Evolutionary conservation across 176 grass and related monocot genomes (phyloP), one percentile per base, ranked within the genome.

Genomic region (Raddia distichophylla): DNA sequence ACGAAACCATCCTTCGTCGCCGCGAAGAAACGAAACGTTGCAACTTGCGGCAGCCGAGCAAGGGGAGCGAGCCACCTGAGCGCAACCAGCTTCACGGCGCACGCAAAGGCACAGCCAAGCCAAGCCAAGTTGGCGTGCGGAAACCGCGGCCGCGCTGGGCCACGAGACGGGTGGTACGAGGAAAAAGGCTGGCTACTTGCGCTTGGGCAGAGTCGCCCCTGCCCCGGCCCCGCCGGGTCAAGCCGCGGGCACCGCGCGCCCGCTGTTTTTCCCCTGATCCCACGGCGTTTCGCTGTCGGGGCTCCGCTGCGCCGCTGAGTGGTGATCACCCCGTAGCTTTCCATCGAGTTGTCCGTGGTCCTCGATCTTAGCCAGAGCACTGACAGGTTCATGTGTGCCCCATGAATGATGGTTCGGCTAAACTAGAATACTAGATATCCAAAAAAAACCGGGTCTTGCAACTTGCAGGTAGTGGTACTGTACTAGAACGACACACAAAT

Each of bases 81-180:
- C 57, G 20, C 18, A 4, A 10, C 5, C 34, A 35, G 33, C 14
- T 33, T 51, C 69, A 37, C 69, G 68, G 67, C 15, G 67, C 83
- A 79, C 67, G 75, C 42, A 32, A 71, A 82, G 57, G 46, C 18
- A n/a, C n/a, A n/a, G n/a, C n/a, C n/a, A n/a, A n/a, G n/a, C n/a
- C n/a, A n/a, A 27, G 63, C 16, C 63, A 35, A 69, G 73, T 33
- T 60, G 51, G 73, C 17, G 52, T 32, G 63, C 64, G 6, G 22
- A 89, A 80, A 64, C 87, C 76, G 48, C 18, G 76, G 70, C 52
- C 44, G 78, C n/a, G n/a, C n/a, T n/a, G n/a, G n/a, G n/a, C n/a
- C n/a, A n/a, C n/a, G n/a, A n/a, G n/a, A n/a, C n/a, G n/a, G n/a
- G n/a, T n/a, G n/a, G n/a, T 13, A 20, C 12, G 73, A 47, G 12